Percentiles rank a stretch among this genome's conserved stretches.
Conservation (phyloP, 345 rosid genomes). For the Citrus inodora region DNA sequence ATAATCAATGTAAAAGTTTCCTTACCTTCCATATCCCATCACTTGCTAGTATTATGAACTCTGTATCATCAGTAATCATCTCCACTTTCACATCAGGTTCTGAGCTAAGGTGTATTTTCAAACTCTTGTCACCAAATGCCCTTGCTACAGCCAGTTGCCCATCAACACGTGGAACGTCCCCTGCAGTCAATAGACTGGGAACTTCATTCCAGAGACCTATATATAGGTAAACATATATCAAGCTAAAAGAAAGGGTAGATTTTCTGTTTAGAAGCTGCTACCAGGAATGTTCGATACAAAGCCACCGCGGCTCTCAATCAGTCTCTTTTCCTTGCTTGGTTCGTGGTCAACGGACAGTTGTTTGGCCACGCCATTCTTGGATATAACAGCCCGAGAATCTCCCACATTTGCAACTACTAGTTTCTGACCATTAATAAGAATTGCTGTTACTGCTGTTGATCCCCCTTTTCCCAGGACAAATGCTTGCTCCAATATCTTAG, state of each 20-base stretch:
- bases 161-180: conserved; percentile 86
- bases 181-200: conserved; percentile 32
- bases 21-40: conserved; percentile 94
- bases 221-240: neutral
- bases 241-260: neutral
- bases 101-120: conserved; percentile 84
- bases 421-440: conserved; percentile 65
- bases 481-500: conserved; percentile 51
- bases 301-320: conserved; percentile 76
- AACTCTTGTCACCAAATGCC: conserved; percentile 84
- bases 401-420: conserved; percentile 85
- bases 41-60: conserved; percentile 74
- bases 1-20: neutral
- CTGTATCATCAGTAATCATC: conserved; percentile 38
- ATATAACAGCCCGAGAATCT: conserved; percentile 84
- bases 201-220: neutral
- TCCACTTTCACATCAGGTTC: conserved; percentile 57
- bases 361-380: conserved; percentile 55
- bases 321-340: conserved; percentile 63
- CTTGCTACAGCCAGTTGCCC: conserved; percentile 93
- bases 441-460: conserved; percentile 89
- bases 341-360: conserved; percentile 86
- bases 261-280: conserved; percentile 13
- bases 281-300: conserved; percentile 87
- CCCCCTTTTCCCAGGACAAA: conserved; percentile 77